Evolutionary conservation across 768 basidiomycete genomes (phyloP).

Genomic region (Rhizopogon vinicolor): DNA sequence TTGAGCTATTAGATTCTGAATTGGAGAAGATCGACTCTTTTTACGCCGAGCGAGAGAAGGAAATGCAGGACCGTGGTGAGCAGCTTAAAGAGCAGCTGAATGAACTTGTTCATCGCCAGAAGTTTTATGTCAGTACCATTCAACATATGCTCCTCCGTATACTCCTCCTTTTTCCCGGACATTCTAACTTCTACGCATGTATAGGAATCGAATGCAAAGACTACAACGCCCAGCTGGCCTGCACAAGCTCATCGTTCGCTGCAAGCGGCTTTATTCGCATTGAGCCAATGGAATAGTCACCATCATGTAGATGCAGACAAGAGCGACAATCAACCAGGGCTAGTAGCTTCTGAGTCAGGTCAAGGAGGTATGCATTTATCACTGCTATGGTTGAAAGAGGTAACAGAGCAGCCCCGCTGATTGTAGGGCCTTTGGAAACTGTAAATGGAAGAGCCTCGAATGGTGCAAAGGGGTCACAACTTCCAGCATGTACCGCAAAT

Average conservation of each 20-base stretch:
- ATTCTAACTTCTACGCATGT: neutral
- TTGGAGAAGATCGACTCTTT: conserved; percentile 85
- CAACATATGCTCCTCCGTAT: no score
- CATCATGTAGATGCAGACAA: neutral
- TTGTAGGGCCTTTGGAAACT: neutral
- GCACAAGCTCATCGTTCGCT: conserved; percentile 7
- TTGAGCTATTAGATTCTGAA: conserved; percentile 71
- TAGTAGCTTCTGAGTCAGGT: conserved; percentile 11
- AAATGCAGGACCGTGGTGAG: conserved; percentile 45
- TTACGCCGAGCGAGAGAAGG: conserved; percentile 66
- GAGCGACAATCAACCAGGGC: neutral
- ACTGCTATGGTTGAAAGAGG: neutral
- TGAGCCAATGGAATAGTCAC: neutral
- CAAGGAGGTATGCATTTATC: conserved; percentile 2
- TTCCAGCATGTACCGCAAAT: neutral
- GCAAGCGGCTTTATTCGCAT: conserved; percentile 1
- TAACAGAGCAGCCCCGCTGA: neutral
- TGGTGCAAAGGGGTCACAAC: neutral
- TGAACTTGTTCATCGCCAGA: conserved; percentile 67
- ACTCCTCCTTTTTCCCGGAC: neutral
- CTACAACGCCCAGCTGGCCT: conserved; percentile 6
- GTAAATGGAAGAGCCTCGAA: neutral
- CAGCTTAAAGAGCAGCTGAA: conserved; percentile 63
- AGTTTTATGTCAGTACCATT: conserved; percentile 46
- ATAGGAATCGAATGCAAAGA: conserved; percentile 1